These are phyloP conservation scores for Biscutella laevigata DNA, from an alignment of 441 rosid genomes.

Conservation along the genomic window DNA sequence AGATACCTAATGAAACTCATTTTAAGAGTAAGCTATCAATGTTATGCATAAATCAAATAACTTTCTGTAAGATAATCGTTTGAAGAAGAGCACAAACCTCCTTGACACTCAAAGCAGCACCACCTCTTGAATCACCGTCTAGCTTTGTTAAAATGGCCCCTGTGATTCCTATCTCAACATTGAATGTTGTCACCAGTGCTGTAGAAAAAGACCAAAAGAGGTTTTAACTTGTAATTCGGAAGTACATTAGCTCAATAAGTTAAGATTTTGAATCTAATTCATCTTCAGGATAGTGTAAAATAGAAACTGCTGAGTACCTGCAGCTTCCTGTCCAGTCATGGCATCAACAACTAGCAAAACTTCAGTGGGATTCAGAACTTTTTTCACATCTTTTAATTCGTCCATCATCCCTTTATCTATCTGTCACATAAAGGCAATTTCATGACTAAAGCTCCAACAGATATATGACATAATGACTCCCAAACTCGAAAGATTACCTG, in stretches of 20 bases:
- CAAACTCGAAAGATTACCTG: constrained; percentile 46
- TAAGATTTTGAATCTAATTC: not conserved
- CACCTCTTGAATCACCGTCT: constrained; percentile 99
- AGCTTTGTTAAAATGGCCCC: constrained; percentile 97
- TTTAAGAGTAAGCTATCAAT: constrained; percentile 13
- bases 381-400: constrained; percentile 89
- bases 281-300: not conserved
- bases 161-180: constrained; percentile 93
- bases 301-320: constrained; percentile 41
- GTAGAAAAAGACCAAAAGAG: constrained; percentile 7
- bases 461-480: constrained; percentile 4
- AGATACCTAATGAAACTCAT: constrained; percentile 55
- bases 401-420: constrained; percentile 97
- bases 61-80: not conserved
- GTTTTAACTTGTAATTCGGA: too few relatives aligned
- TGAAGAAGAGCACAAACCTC: constrained; percentile 45
- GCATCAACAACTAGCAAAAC: constrained; percentile 96
- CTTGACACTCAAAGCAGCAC: constrained; percentile 96
- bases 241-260: not conserved
- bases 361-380: constrained; percentile 79
- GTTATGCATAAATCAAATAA: not conserved
- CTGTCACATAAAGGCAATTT: constrained; percentile 30
- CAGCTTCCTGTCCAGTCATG: constrained; percentile 99
- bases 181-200: constrained; percentile 91
- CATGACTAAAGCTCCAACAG: constrained; percentile 12